Evolutionary conservation across 2,329 filamentous ascomycete species (phyloP), one percentile per base, ranked within the genome.

Genomic region (Cercospora sp.): DNA sequence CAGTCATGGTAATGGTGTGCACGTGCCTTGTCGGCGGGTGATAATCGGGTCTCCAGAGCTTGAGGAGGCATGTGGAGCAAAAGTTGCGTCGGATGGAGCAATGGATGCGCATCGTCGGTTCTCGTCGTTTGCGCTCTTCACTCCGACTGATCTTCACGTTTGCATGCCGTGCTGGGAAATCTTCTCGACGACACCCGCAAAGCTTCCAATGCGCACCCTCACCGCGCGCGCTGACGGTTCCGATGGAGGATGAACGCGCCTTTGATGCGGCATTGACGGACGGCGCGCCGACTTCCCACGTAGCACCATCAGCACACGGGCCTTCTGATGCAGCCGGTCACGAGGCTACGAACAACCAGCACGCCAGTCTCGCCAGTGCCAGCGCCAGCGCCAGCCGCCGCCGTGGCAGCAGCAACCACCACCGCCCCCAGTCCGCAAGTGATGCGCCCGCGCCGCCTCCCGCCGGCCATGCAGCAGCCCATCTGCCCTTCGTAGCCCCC

Each of bases 401-500:
- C 26, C 48, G 48, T 12, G 18, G 26, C 20, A 26, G 18, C 20
- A 42, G 20, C 45, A 20, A 13, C 18, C 10, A 51, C 45, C 45
- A 16, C 45, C 45, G 12, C 9, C 45, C 18, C 9, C 20, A 12
- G 20, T 23, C 45, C 45, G 20, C 18, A 20, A 23, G 45, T 51
- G 45, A 51, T 51, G 45, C 45, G 45, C 45, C 45, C 45, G 20
- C 45, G 45, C 45, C 28, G 26, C 53, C 53, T 36, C 10, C 59
- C 59, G 36, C 39, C 59, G 36, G 59, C 59, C 59, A 61, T 61
- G 59, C 33, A 12, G 23, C 59, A 39, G 59, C 30, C 65, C 66
- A 62, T 23, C 66, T 68, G 58, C 66, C 66, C 28, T 72, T 70
- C 31, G 66, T 72, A 61, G 70, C 70, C 36, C 70, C 70, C 51